Conservation (phyloP, 805 yeast genomes). For the Suhomyces xylopsoci region DNA sequence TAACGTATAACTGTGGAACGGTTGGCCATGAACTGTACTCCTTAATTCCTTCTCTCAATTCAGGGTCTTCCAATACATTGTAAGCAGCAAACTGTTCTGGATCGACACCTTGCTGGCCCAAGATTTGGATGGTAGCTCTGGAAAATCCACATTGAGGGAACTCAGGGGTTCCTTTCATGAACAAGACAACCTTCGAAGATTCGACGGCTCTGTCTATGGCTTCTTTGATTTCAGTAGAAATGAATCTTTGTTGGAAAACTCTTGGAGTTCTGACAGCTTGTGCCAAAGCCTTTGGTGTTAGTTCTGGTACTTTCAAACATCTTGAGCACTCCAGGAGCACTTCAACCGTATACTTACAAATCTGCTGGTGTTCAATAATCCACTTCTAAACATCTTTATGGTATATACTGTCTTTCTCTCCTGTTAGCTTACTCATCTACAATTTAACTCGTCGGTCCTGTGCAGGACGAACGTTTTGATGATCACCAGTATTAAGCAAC, state of each 20-base stretch:
- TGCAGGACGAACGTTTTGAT: slow-evolving; percentile 3
- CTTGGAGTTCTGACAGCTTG: slow-evolving; percentile 2
- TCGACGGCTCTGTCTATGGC: slow-evolving; percentile 85
- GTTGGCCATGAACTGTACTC: slow-evolving; percentile 98
- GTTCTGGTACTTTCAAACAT: background rate
- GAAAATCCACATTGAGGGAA: slow-evolving; percentile 98
- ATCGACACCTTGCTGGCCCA: slow-evolving; percentile 97
- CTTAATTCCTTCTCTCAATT: slow-evolving; percentile 90
- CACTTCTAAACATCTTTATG: slow-evolving; percentile 17
- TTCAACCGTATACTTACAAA: slow-evolving; percentile 11
- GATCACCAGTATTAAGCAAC: background rate
- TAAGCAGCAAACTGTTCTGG: slow-evolving; percentile 96
- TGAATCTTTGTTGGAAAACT: slow-evolving; percentile 34
- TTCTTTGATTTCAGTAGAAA: slow-evolving; percentile 73
- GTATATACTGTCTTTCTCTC: background rate
- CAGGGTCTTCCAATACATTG: slow-evolving; percentile 92
- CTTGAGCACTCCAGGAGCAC: background rate
- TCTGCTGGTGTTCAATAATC: slow-evolving; percentile 10
- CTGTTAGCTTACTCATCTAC: slow-evolving; percentile 6
- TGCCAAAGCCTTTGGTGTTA: background rate
- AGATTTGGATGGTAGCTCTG: slow-evolving; percentile 85
- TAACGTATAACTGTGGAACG: slow-evolving; percentile 90
- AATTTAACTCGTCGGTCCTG: slow-evolving; percentile 4
- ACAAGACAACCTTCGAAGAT: slow-evolving; percentile 91
- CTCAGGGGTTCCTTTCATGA: slow-evolving; percentile 98